phyloP scores from a whole-genome alignment of 345 rosid species.

The Sisymbrium altissimum region DNA sequence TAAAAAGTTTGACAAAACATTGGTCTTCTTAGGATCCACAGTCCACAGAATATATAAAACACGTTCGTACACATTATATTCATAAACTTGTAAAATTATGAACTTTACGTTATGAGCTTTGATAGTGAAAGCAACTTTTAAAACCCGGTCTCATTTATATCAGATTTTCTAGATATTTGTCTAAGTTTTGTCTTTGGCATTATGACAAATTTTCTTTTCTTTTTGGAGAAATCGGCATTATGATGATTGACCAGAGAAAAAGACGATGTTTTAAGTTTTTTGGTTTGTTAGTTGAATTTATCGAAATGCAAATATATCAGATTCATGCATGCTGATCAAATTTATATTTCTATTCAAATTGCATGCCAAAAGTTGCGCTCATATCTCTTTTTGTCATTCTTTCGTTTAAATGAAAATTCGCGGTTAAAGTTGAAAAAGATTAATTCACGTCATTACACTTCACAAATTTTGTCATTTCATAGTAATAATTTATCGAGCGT shows the following conservation, averaged over 20 bases:
- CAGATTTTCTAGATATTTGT: background rate
- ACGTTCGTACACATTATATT: background rate
- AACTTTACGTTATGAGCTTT: background rate
- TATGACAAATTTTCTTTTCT: background rate
- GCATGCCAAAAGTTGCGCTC: background rate
- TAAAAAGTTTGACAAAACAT: conserved; percentile 25
- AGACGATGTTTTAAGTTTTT: background rate
- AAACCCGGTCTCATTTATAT: background rate
- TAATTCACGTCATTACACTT: background rate
- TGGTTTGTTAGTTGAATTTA: background rate
- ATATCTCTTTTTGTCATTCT: background rate
- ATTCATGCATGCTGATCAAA: background rate
- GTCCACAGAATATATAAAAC: background rate
- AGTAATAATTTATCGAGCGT: background rate
- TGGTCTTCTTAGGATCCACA: conserved; percentile 8
- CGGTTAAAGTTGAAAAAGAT: background rate
- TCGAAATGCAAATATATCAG: background rate
- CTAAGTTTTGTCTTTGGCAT: background rate
- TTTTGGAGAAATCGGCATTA: background rate
- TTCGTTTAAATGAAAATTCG: background rate
- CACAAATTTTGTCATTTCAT: background rate
- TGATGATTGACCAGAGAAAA: background rate
- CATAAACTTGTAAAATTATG: background rate
- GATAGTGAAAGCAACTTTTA: background rate
- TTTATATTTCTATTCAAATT: background rate